These are phyloP conservation scores for Leccinum arenicola DNA, from an alignment of 768 basidiomycete genomes.

Conservation along the genomic window DNA sequence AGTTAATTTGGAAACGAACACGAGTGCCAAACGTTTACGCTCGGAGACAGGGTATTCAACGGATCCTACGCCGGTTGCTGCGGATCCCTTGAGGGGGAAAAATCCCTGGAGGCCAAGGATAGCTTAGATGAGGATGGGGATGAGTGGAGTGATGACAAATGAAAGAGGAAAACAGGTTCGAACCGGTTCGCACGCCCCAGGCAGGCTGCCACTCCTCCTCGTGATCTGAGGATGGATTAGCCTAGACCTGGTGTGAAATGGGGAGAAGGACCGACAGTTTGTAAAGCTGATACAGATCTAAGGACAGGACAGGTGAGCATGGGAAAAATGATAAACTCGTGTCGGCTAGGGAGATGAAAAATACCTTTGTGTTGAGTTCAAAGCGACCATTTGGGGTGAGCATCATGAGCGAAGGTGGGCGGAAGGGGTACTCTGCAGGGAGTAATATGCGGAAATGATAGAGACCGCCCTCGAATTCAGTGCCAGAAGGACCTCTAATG, in stretches of 20 bases:
- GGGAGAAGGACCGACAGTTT: constrained; percentile 56
- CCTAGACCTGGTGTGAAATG: constrained; percentile 28
- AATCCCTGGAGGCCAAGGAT: constrained; percentile 88
- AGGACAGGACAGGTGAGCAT: constrained; percentile 5
- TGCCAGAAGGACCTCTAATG: constrained; percentile 82
- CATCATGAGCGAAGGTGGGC: constrained; percentile 93
- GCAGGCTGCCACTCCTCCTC: constrained; percentile 98
- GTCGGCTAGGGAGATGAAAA: constrained; percentile 19
- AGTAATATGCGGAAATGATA: constrained; percentile 92
- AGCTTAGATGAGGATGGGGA: constrained; percentile 41
- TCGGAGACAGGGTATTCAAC: constrained; percentile 75
- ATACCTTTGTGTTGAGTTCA: constrained; percentile 91
- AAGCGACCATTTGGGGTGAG: constrained; percentile 97
- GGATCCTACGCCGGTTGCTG: constrained; percentile 84
- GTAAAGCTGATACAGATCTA: constrained; percentile 95
- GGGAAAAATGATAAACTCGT: constrained; percentile 11
- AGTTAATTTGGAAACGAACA: constrained; percentile 48
- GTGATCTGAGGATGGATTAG: constrained; percentile 58
- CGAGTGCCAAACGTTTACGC: constrained; percentile 69
- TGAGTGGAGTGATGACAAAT: constrained; percentile 13
- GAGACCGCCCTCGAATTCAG: constrained; percentile 92
- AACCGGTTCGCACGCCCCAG: constrained; percentile 95
- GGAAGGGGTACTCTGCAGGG: constrained; percentile 94
- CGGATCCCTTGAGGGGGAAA: constrained; percentile 85
- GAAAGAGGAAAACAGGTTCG: constrained; percentile 20